Evolutionary conservation across 352 stramenopile genomes (phyloP), one percentile per base, ranked within the genome.

Genomic region (Globisporangium sylvaticum): DNA sequence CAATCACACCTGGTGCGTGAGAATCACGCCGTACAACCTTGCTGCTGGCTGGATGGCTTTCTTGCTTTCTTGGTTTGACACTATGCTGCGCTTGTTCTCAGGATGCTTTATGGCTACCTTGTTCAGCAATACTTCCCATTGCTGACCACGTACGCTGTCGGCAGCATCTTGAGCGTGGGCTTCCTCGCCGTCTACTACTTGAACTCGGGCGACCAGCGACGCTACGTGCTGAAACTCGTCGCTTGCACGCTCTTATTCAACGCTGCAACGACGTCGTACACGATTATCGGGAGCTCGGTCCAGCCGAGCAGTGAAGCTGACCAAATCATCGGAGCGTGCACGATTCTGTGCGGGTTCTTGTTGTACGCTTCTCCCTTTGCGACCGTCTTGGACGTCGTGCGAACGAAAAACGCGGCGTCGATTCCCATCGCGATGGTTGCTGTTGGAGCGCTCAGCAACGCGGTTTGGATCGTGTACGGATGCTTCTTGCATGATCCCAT

Each of bases 151-250:
- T 68, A 79, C 68, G 44, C 76, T 5, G 66, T 84, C 52, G 50
- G 77, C 56, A 60, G 70, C 29, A 48, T 69, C n/a, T 74, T 78
- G 1, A 87, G 69, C 44, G 65, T 77, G 9, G 61, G 71, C 27
- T 87, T 88, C 66, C 68, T 87, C 53, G 58, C 54, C n/a, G 52
- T 88, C 46, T 88, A 82, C 65, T 85, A 80, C 54, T 58, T 59
- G 29, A 79, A 69, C 66, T 67, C 80, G 6, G 57, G 74, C 39
- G 57, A 64, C 12, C 61, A 73, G 20, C 60, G 31, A 14, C 32
- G n/a, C 8, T 37, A 65, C 55, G 73, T 76, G 14, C n/a, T 57
- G 25, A 69, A 60, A 55, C 66, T 75, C 46, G 42, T 65, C 14
- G 34, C 27, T 1, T 32, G 37, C n/a, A 66, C 65, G 22, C 37